These are phyloP conservation scores for Botrytis squamosa DNA, from an alignment of 2,329 filamentous ascomycete species.

Conservation along the genomic window DNA sequence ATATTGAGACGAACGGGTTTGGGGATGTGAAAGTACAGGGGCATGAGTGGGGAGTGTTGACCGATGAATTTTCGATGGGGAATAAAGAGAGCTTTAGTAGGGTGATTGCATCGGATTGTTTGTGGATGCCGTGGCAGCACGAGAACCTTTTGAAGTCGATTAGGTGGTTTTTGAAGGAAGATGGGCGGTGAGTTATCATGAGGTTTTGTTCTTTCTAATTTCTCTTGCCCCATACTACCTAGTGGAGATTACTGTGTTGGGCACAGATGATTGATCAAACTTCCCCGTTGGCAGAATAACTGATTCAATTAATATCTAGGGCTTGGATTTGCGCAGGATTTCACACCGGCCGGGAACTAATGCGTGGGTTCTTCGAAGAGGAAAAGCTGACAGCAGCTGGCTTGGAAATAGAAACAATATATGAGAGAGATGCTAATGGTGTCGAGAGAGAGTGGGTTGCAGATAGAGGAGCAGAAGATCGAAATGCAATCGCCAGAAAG, in stretches of 20 bases:
- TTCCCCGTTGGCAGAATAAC: not conserved
- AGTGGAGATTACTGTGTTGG: not conserved
- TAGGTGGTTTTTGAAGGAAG: conserved; percentile 55
- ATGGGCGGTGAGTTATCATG: conserved; percentile 41
- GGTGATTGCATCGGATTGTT: conserved; percentile 68
- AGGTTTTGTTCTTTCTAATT: not conserved
- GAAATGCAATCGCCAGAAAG: conserved; percentile 61
- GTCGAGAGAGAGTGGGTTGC: conserved; percentile 58
- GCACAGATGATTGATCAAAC: not conserved
- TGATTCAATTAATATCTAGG: conserved; percentile 15
- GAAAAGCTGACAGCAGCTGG: conserved; percentile 48
- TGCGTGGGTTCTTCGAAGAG: conserved; percentile 62
- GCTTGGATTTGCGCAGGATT: conserved; percentile 69
- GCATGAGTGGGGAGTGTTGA: conserved; percentile 62
- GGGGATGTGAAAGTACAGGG: conserved; percentile 51
- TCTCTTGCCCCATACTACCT: not conserved
- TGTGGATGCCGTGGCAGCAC: conserved; percentile 75
- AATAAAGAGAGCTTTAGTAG: conserved; percentile 53
- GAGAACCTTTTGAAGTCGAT: conserved; percentile 63
- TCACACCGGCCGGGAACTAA: conserved; percentile 66
- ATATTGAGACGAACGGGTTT: conserved; percentile 39
- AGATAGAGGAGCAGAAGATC: conserved; percentile 61
- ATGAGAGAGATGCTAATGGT: conserved; percentile 68
- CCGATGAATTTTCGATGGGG: conserved; percentile 28
- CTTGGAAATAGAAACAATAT: conserved; percentile 63